These are phyloP conservation scores for Calocybe cyanea DNA, from an alignment of 768 basidiomycete genomes.

Conservation along the genomic window DNA sequence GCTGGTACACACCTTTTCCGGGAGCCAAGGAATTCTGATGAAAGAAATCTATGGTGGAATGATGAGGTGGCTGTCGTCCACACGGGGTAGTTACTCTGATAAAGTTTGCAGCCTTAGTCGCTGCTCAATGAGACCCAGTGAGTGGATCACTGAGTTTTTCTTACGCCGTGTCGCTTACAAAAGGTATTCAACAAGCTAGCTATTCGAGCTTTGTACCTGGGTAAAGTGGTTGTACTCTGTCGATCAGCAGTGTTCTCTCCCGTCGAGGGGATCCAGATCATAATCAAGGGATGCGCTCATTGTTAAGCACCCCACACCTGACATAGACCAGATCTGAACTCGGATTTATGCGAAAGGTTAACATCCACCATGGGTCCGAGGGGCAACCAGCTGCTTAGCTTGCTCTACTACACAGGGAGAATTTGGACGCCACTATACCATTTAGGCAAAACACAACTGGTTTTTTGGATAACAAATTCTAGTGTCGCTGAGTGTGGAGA, in stretches of 20 bases:
- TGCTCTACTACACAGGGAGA: constrained; percentile 3
- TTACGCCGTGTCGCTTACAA: too few species aligned
- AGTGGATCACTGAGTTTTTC: too few species aligned
- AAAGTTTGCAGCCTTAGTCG: constrained; percentile 1
- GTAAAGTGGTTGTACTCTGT: too few species aligned
- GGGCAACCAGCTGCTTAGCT: background rate
- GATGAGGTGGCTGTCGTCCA: background rate
- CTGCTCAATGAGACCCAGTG: background rate
- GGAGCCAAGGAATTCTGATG: constrained; percentile 7
- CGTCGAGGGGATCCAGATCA: background rate
- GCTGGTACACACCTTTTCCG: background rate
- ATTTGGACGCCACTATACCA: constrained; percentile 32
- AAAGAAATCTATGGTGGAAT: background rate
- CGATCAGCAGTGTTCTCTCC: too few species aligned
- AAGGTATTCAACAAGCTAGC: too few species aligned
- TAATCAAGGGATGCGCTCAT: background rate
- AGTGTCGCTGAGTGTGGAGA: constrained; percentile 21
- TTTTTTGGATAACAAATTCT: too few species aligned
- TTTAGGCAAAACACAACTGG: constrained; percentile 21
- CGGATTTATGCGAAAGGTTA: constrained; percentile 2
- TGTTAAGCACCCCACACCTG: background rate
- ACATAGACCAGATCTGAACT: background rate
- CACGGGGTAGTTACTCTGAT: constrained; percentile 3
- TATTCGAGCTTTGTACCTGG: too few species aligned
- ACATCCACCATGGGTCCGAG: constrained; percentile 16